A percentile compares a stretch with the other conserved stretches of the same genome.
These are phyloP conservation scores for Viola pubescens DNA, from an alignment of 441 rosid genomes.

Conservation along the genomic window DNA sequence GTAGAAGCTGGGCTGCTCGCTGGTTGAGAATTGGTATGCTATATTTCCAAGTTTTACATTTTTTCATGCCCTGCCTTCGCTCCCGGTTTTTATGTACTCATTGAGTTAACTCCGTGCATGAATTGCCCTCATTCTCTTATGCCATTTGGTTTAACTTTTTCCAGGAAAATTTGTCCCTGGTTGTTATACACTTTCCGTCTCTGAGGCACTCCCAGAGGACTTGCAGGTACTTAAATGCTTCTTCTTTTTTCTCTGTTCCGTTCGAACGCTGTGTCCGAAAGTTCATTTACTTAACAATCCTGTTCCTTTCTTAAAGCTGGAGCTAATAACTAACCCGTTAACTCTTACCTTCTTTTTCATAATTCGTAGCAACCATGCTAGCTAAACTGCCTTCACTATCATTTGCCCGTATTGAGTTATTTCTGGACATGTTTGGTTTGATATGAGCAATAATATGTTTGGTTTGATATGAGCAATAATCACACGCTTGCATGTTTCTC, in stretches of 20 bases:
- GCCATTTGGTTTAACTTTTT: conserved; percentile 5
- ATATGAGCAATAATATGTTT: too few relatives aligned
- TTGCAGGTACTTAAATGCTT: conserved; percentile 48
- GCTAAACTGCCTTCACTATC: too few relatives aligned
- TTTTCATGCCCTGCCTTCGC: background rate
- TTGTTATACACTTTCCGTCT: conserved; percentile 91
- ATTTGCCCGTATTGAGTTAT: too few relatives aligned
- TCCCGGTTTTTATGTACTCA: background rate
- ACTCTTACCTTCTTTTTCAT: too few relatives aligned
- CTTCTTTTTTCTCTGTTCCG: background rate
- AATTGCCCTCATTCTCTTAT: background rate
- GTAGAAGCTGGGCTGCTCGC: conserved; percentile 87
- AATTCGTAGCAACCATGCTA: too few relatives aligned
- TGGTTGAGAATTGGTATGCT: conserved; percentile 79
- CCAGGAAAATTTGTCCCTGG: conserved; percentile 87
- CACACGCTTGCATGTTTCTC: too few relatives aligned
- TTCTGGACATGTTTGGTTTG: too few relatives aligned
- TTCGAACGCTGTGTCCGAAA: background rate
- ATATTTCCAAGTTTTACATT: background rate
- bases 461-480: too few relatives aligned
- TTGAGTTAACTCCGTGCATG: background rate
- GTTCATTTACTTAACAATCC: background rate
- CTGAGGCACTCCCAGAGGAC: conserved; percentile 84
- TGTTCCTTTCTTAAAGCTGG: background rate
- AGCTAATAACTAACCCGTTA: too few relatives aligned